Conservation (phyloP, 164 flowering plant genomes). For the Vitis cinerea region DNA sequence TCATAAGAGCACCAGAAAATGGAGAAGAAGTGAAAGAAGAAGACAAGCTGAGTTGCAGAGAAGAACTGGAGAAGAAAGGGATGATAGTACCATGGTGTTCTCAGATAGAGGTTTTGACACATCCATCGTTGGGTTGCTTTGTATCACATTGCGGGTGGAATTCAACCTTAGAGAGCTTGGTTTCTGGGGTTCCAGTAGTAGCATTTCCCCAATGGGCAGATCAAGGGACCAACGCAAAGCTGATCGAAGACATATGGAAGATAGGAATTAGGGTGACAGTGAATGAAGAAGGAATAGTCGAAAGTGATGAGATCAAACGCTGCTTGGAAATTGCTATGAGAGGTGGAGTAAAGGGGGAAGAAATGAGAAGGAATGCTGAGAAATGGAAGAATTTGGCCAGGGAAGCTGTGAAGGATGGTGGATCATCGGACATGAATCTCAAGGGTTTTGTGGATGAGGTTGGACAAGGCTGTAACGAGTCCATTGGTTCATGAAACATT, state of each 20-base stretch:
- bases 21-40: no score
- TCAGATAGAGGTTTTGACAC: no score
- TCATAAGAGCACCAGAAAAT: no score
- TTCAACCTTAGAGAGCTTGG: background rate
- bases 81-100: no score
- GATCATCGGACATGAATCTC: slow-evolving; percentile 14
- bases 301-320: slow-evolving; percentile 23
- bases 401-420: slow-evolving; percentile 17
- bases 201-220: slow-evolving; percentile 11
- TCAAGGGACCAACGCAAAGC: slow-evolving; percentile 9
- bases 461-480: no score
- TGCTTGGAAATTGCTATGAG: slow-evolving; percentile 32
- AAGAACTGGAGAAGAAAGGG: no score
- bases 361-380: slow-evolving; percentile 26
- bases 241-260: slow-evolving; percentile 3
- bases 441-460: slow-evolving; percentile 14
- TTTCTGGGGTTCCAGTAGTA: slow-evolving; percentile 6
- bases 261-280: slow-evolving; percentile 17
- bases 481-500: no score
- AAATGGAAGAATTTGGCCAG: slow-evolving; percentile 24
- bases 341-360: slow-evolving; percentile 16
- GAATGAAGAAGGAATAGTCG: slow-evolving; percentile 18
- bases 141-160: no score
- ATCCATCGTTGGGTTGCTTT: no score
- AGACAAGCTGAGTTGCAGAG: no score